phyloP scores from a whole-genome alignment of 2,329 filamentous ascomycete species.

The Helminthosporium solani region DNA sequence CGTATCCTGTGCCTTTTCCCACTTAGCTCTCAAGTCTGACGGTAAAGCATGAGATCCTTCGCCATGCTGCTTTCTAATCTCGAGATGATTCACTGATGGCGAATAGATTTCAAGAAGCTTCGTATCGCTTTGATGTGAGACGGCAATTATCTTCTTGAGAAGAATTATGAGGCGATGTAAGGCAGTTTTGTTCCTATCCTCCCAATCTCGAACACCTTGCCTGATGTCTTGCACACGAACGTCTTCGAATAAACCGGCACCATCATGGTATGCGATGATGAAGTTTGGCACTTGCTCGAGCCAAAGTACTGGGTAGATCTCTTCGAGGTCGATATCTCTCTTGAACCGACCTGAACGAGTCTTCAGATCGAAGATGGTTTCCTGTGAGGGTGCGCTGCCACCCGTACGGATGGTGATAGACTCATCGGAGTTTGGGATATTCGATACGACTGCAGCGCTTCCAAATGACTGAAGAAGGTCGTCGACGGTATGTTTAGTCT shows the following conservation, averaged over 20 bases:
- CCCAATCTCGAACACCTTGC: slow-evolving; percentile 45
- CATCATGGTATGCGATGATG: slow-evolving; percentile 53
- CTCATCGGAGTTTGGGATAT: not conserved
- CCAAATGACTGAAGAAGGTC: slow-evolving; percentile 16
- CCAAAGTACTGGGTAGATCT: slow-evolving; percentile 52
- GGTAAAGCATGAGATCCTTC: slow-evolving; percentile 28
- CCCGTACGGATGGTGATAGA: slow-evolving; percentile 19
- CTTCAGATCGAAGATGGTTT: slow-evolving; percentile 55
- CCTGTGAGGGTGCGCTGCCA: slow-evolving; percentile 41
- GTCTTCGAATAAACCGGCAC: slow-evolving; percentile 46
- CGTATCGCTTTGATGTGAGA: slow-evolving; percentile 20
- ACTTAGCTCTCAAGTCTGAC: slow-evolving; percentile 5
- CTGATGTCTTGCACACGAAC: slow-evolving; percentile 44
- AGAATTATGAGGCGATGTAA: slow-evolving; percentile 31
- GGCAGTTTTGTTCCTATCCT: slow-evolving; percentile 37
- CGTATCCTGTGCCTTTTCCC: slow-evolving; percentile 8
- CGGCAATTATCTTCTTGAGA: slow-evolving; percentile 31
- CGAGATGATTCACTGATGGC: slow-evolving; percentile 30
- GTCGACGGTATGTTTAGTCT: not conserved
- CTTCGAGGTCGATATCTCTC: slow-evolving; percentile 39
- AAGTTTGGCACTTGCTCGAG: slow-evolving; percentile 54
- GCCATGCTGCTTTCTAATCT: slow-evolving; percentile 37
- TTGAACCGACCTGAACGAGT: slow-evolving; percentile 46
- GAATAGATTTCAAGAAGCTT: slow-evolving; percentile 39
- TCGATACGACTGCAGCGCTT: slow-evolving; percentile 8